phyloP scores from a whole-genome alignment of 2,329 filamentous ascomycete genomes.

The Microascus cirrosus region DNA sequence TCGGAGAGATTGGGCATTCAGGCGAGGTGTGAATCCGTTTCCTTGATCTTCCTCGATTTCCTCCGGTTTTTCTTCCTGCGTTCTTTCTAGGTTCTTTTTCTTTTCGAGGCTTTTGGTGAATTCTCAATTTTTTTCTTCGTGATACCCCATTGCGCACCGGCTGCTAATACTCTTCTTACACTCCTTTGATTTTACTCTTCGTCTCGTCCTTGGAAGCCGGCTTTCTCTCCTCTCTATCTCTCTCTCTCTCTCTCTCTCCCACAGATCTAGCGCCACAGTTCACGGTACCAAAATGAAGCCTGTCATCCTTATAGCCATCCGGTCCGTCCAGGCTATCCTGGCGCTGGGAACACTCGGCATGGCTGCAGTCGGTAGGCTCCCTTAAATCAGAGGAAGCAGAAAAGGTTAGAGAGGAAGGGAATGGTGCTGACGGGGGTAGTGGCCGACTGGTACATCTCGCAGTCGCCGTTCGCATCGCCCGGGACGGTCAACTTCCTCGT shows the following conservation, averaged over 20 bases:
- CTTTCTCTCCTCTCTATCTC: neutral
- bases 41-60: neutral
- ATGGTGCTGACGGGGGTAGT: conserved; percentile 25
- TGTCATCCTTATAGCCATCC: conserved; percentile 14
- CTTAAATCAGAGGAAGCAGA: neutral
- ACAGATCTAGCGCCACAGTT: neutral
- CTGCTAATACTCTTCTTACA: conserved; percentile 6
- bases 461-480: conserved; percentile 43
- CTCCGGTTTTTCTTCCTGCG: neutral
- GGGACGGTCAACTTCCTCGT: conserved; percentile 47
- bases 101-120: conserved; percentile 7
- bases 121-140: conserved; percentile 8
- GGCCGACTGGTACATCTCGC: conserved; percentile 45
- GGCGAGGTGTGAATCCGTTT: neutral
- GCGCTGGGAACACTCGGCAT: conserved; percentile 34
- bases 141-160: conserved; percentile 5
- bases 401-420: neutral
- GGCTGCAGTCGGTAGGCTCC: conserved; percentile 36
- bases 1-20: neutral
- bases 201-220: neutral
- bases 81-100: neutral
- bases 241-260: neutral
- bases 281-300: neutral
- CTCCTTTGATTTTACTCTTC: neutral
- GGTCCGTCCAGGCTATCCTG: conserved; percentile 32